phyloP scores from a whole-genome alignment of 345 rosid species.

The Pugionium dolabratum region DNA sequence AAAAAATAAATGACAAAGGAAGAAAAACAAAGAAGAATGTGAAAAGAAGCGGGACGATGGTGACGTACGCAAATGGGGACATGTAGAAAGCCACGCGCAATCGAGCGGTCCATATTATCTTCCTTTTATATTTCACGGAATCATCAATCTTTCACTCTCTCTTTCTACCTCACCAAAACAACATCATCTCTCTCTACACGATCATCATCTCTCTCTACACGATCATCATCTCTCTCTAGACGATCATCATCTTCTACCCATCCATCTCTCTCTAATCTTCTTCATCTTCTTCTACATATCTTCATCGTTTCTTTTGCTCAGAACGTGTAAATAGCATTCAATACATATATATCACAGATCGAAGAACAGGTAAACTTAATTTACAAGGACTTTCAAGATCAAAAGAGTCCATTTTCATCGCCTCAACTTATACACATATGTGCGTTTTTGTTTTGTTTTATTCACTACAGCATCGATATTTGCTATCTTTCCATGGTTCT shows the following conservation, averaged over 20 bases:
- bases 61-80: constrained; percentile 75
- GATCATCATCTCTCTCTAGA: no score
- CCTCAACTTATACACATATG: constrained; percentile 11
- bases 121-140: constrained; percentile 35
- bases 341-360: constrained; percentile 11
- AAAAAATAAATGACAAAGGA: not conserved
- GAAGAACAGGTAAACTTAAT: constrained; percentile 31
- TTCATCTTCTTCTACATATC: constrained; percentile 24
- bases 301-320: constrained; percentile 38
- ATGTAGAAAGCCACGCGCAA: constrained; percentile 75
- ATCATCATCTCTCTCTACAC: constrained; percentile 22
- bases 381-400: constrained; percentile 2
- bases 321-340: constrained; percentile 1
- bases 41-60: constrained; percentile 33
- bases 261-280: constrained; percentile 1
- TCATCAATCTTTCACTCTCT: constrained; percentile 30
- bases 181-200: constrained; percentile 12
- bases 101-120: constrained; percentile 72
- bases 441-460: not conserved
- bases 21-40: constrained; percentile 5
- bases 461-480: no score
- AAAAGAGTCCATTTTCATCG: constrained; percentile 11
- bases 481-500: no score
- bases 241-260: no score
- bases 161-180: constrained; percentile 1